Conservation (phyloP, 208 protist species). For the Crithidia expoeki region DNA sequence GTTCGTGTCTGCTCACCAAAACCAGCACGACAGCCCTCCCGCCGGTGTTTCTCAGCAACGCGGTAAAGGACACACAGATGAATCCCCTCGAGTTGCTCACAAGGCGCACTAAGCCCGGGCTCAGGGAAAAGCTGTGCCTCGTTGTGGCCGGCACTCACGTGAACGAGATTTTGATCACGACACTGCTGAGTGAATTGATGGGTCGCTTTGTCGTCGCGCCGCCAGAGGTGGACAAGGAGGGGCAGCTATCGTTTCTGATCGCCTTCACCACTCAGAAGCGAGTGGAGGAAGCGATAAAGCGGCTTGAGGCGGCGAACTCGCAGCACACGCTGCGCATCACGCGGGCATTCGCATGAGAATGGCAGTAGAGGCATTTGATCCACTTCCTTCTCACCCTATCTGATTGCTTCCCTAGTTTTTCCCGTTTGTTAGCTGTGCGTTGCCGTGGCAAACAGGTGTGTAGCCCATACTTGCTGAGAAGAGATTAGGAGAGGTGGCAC, state of each 20-base stretch:
- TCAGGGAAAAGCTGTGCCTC: constrained; percentile 40
- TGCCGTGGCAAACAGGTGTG: too few relatives aligned
- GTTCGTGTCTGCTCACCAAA: constrained; percentile 56
- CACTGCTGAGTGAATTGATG: constrained; percentile 42
- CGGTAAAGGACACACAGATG: constrained; percentile 30
- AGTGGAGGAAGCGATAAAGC: constrained; percentile 28
- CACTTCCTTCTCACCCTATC: too few relatives aligned
- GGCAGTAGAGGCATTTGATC: too few relatives aligned
- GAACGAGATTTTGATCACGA: constrained; percentile 36
- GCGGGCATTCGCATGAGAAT: constrained; percentile 6
- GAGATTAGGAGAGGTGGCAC: not conserved
- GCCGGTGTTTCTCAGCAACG: constrained; percentile 39
- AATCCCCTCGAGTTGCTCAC: constrained; percentile 36
- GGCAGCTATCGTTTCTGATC: constrained; percentile 23
- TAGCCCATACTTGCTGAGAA: too few relatives aligned
- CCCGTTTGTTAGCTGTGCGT: too few relatives aligned
- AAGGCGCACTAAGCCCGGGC: constrained; percentile 23
- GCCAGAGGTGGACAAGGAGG: constrained; percentile 36
- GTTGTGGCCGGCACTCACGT: constrained; percentile 40
- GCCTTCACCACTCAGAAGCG: constrained; percentile 39
- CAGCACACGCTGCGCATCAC: constrained; percentile 22
- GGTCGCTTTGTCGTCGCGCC: constrained; percentile 55
- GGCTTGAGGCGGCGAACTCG: constrained; percentile 25
- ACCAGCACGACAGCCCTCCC: constrained; percentile 46
- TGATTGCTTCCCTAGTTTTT: too few relatives aligned